Evolutionary conservation across 2,329 filamentous ascomycete genomes (phyloP).

Genomic region (Aspergillus carbonarius): DNA sequence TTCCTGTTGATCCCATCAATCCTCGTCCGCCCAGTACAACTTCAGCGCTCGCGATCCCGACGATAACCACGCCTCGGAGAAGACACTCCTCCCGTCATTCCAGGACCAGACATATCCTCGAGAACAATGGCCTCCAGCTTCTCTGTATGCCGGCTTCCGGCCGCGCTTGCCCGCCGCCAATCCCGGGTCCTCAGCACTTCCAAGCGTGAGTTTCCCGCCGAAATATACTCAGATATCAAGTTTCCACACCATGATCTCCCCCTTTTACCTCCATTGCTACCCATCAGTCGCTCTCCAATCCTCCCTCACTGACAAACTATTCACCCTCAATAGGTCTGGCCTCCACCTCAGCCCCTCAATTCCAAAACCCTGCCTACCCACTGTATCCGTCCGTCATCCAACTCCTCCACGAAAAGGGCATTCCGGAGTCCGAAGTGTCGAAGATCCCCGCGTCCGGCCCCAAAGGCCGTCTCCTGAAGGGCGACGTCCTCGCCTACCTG

Average conservation of each 20-base stretch:
- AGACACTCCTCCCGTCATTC: background rate
- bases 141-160: slow-evolving; percentile 33
- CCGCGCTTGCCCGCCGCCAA: slow-evolving; percentile 37
- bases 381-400: slow-evolving; percentile 75
- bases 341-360: slow-evolving; percentile 34
- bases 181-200: slow-evolving; percentile 28
- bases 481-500: slow-evolving; percentile 87
- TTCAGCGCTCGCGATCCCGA: background rate
- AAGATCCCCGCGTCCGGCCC: slow-evolving; percentile 88
- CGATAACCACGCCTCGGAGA: slow-evolving; percentile 1
- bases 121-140: slow-evolving; percentile 37
- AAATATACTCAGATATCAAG: slow-evolving; percentile 3
- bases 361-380: slow-evolving; percentile 48
- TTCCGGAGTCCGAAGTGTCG: slow-evolving; percentile 71
- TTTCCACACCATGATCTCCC: background rate
- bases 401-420: slow-evolving; percentile 74
- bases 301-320: slow-evolving; percentile 9
- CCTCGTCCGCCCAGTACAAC: slow-evolving; percentile 21
- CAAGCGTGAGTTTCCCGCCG: slow-evolving; percentile 34
- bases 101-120: background rate
- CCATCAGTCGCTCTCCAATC: background rate
- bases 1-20: slow-evolving; percentile 23
- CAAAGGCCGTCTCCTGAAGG: slow-evolving; percentile 85
- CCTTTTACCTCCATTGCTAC: background rate
- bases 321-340: slow-evolving; percentile 29